Percentiles rank a stretch among this genome's conserved stretches.
These are phyloP conservation scores for Angophora floribunda DNA, from an alignment of 345 rosid species.

Conservation along the genomic window DNA sequence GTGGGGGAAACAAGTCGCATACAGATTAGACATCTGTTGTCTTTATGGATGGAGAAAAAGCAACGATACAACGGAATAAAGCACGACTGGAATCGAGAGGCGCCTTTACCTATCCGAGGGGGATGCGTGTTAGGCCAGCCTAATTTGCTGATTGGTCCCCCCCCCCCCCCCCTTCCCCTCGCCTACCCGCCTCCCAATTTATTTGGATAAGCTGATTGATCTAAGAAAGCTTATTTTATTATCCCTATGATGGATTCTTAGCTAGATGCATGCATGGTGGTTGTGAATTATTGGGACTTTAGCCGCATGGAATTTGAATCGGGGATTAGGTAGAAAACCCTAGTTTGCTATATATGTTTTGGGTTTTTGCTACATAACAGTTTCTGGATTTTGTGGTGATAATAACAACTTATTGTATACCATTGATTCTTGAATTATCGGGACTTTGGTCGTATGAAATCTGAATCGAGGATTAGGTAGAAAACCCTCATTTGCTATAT, in stretches of 20 bases:
- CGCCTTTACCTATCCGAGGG: neutral
- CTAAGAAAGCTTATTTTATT: neutral
- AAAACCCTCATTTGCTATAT: too few species aligned
- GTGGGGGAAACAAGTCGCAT: neutral
- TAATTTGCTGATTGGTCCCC: neutral
- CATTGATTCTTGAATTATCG: too few species aligned
- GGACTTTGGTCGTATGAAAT: too few species aligned
- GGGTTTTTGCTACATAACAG: too few species aligned
- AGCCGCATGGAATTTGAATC: neutral
- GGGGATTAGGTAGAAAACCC: neutral
- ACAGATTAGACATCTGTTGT: neutral
- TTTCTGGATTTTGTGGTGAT: too few species aligned
- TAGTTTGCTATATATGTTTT: neutral
- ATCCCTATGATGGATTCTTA: neutral
- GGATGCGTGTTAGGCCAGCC: neutral
- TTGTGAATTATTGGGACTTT: neutral
- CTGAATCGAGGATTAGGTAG: too few species aligned
- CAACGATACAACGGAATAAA: neutral
- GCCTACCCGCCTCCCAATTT: neutral
- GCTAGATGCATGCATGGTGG: neutral
- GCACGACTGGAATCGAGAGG: neutral
- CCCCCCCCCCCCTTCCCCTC: too few species aligned
- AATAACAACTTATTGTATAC: too few species aligned
- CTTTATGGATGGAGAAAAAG: neutral
- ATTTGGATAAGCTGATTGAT: neutral